Conservation (phyloP, 805 yeast species). For the Tetrapisispora arboricola region DNA sequence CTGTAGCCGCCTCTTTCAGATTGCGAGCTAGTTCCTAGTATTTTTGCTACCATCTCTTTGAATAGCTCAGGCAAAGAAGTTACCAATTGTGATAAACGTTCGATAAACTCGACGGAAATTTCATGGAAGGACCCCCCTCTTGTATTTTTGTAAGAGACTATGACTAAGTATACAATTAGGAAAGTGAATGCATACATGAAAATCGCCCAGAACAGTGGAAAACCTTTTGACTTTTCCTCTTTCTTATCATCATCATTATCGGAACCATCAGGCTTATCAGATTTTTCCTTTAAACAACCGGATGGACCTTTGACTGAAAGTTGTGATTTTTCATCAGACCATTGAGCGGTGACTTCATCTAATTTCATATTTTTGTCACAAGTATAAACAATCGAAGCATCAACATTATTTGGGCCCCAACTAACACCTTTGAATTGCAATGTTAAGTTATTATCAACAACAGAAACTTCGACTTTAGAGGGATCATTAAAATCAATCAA, state of each 20-base stretch:
- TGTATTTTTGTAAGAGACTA: slow-evolving; percentile 63
- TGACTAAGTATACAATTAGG: slow-evolving; percentile 56
- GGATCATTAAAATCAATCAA: slow-evolving; percentile 44
- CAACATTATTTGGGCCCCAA: slow-evolving; percentile 59
- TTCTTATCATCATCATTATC: slow-evolving; percentile 16
- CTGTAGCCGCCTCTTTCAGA: slow-evolving; percentile 77
- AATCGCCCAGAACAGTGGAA: slow-evolving; percentile 61
- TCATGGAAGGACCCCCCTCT: slow-evolving; percentile 59
- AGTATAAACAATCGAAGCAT: slow-evolving; percentile 37
- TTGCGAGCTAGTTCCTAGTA: slow-evolving; percentile 45
- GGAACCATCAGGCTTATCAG: slow-evolving; percentile 18
- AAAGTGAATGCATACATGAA: slow-evolving; percentile 61
- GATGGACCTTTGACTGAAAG: slow-evolving; percentile 33
- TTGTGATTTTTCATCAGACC: slow-evolving; percentile 20
- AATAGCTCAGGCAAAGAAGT: slow-evolving; percentile 55
- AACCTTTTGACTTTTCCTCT: slow-evolving; percentile 22
- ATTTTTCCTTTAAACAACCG: slow-evolving; percentile 32
- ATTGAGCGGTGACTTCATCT: slow-evolving; percentile 15
- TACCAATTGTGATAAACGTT: slow-evolving; percentile 48
- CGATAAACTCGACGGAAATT: slow-evolving; percentile 65
- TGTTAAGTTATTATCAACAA: slow-evolving; percentile 26
- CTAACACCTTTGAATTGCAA: slow-evolving; percentile 40
- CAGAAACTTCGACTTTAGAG: slow-evolving; percentile 20
- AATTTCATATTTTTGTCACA: slow-evolving; percentile 37
- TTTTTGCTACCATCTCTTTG: slow-evolving; percentile 55